Conservation (phyloP, 1,284 basidiomycete species). For the Fomitopsis pinicola region DNA sequence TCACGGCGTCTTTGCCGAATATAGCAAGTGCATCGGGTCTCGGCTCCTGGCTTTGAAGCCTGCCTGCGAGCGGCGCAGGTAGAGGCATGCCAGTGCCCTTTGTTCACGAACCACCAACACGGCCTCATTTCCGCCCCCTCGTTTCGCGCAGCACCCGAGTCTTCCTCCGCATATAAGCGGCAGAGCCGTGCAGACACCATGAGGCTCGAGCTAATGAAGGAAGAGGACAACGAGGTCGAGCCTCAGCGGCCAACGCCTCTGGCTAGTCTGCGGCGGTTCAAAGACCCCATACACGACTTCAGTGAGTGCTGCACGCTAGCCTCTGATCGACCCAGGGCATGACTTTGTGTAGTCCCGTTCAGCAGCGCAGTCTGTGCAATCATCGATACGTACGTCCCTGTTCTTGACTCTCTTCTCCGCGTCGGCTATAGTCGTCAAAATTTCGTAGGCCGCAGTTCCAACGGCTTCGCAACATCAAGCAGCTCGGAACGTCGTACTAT, state of each 20-base stretch:
- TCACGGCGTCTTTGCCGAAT: not conserved
- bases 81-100: not conserved
- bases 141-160: not conserved
- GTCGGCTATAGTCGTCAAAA: slow-evolving; percentile 5
- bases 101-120: not conserved
- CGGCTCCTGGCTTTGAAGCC: not conserved
- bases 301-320: slow-evolving; percentile 28
- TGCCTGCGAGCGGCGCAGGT: not conserved
- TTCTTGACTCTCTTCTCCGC: not conserved
- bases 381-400: slow-evolving; percentile 36
- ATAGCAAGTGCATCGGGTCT: not conserved
- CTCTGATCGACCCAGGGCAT: not conserved
- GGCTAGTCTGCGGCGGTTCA: slow-evolving; percentile 24
- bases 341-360: slow-evolving; percentile 29
- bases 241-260: not conserved
- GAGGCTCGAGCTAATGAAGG: slow-evolving; percentile 6
- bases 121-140: not conserved
- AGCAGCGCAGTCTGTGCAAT: slow-evolving; percentile 33
- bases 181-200: not conserved
- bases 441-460: slow-evolving; percentile 64
- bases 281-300: slow-evolving; percentile 46
- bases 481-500: slow-evolving; percentile 69
- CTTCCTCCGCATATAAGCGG: not conserved
- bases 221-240: slow-evolving; percentile 3
- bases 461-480: slow-evolving; percentile 68